phyloP scores from a whole-genome alignment of 108 stramenopile genomes.

The Nitzschia sp. region DNA sequence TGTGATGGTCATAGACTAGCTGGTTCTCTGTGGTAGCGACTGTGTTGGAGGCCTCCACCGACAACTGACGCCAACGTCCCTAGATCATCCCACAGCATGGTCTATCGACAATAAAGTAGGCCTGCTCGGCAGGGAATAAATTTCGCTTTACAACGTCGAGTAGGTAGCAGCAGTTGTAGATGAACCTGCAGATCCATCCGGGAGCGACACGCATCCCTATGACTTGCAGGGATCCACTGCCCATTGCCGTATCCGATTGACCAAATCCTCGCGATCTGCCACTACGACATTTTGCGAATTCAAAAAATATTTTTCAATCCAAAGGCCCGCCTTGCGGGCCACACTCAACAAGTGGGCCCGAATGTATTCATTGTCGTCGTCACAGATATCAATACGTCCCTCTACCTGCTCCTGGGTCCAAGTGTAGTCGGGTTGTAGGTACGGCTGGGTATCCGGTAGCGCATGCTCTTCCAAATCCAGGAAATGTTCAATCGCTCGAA shows the following conservation, averaged over 20 bases:
- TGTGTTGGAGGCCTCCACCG: too few species aligned
- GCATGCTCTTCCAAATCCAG: not conserved
- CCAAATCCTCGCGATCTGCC: not conserved
- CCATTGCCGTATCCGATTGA: not conserved
- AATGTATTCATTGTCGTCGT: not conserved
- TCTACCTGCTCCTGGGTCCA: not conserved
- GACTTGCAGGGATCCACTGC: not conserved
- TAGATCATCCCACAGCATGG: too few species aligned
- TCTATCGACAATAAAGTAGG: too few species aligned
- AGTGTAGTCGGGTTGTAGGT: not conserved
- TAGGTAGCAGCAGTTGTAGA: too few species aligned
- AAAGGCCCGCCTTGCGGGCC: not conserved
- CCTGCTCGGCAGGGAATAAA: too few species aligned
- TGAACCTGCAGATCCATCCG: too few species aligned
- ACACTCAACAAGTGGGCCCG: not conserved
- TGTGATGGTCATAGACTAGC: too few species aligned
- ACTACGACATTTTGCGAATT: not conserved
- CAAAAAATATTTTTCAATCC: not conserved
- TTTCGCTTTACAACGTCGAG: too few species aligned
- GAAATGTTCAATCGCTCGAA: not conserved
- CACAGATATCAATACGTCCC: not conserved
- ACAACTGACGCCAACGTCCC: too few species aligned
- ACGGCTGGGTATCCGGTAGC: not conserved
- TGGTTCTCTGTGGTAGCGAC: too few species aligned
- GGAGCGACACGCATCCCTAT: too few species aligned